Evolutionary conservation across 75 land plant genomes (phyloP), one percentile per base, ranked within the genome.

Genomic region (Picea glauca): DNA sequence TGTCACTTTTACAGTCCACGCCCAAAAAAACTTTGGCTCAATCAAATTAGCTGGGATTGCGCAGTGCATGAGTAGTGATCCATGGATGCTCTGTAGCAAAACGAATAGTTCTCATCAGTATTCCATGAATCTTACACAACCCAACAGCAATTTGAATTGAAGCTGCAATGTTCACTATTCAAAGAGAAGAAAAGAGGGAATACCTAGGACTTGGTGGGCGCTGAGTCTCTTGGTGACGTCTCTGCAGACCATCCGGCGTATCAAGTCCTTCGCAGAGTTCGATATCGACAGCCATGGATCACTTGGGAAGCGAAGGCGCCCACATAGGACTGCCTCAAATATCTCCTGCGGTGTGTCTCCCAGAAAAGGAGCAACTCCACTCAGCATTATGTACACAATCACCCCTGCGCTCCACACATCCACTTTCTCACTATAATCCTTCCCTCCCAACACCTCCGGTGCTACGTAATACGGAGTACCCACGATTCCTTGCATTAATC

Each of bases 371-470:
- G 90, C 87, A 4, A 77, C 40, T 23, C 94, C 92, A 14, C 86
- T 78, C 54, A 92, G 83, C 88, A 92, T 87, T 2, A 86, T 40
- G 73, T 90, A 90, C 79, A 92, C 58, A 58, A 92, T 75, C 62
- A 89, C 93, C 20, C 94, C 94, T 56, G 87, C 90, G 80, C 94
- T 92, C 94, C 94, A 92, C 23, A 92, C 88, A 72, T 92, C 94
- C 40, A 88, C 88, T 81, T 90, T 88, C 85, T 87, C 90, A 33
- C 62, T 80, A 77, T 92, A 92, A 18, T 84, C 90, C 60, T 78
- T 77, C 72, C 91, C 90, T 65, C 32, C 63, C 65, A 92, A 23
- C 66, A 92, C 88, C 81, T 92, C 94, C 54, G 94, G 92, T 79
- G 93, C 91, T 64, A 91, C 89, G 66, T 91, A 91, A 80, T 87